These are phyloP conservation scores for Lactifluus subvellereus DNA, from an alignment of 768 basidiomycete species.

Conservation along the genomic window DNA sequence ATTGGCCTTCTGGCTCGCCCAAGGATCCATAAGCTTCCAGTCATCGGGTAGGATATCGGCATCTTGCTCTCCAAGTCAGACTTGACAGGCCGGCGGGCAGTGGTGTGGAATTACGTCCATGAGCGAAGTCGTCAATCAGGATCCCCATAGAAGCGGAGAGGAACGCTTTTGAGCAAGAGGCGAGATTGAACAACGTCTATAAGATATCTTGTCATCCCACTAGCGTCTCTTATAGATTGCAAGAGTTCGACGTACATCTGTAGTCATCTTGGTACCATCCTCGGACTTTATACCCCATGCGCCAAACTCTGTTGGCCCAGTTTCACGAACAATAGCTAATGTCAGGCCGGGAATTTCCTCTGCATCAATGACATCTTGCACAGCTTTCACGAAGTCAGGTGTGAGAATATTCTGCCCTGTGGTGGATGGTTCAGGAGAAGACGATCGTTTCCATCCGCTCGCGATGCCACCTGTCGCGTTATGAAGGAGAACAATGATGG, in stretches of 20 bases:
- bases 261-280: constrained; percentile 14
- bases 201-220: not conserved
- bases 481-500: not conserved
- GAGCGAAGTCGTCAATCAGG: constrained; percentile 38
- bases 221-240: not conserved
- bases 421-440: not conserved
- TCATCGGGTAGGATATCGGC: constrained; percentile 32
- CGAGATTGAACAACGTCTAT: constrained; percentile 37
- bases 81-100: constrained; percentile 32
- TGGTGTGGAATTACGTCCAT: constrained; percentile 32
- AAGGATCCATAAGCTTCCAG: constrained; percentile 40
- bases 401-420: constrained; percentile 3
- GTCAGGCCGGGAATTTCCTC: constrained; percentile 8
- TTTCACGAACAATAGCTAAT: constrained; percentile 9
- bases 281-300: constrained; percentile 19
- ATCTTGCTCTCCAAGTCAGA: constrained; percentile 36
- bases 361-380: not conserved
- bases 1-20: constrained; percentile 35
- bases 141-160: constrained; percentile 36
- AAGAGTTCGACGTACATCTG: constrained; percentile 5
- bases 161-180: constrained; percentile 39
- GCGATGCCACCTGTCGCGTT: not conserved
- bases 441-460: not conserved
- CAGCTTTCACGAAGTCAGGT: not conserved
- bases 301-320: not conserved